Evolutionary conservation across 805 yeast species (phyloP), one percentile per base, ranked within the genome.

Genomic region (Pichia kluyveri): DNA sequence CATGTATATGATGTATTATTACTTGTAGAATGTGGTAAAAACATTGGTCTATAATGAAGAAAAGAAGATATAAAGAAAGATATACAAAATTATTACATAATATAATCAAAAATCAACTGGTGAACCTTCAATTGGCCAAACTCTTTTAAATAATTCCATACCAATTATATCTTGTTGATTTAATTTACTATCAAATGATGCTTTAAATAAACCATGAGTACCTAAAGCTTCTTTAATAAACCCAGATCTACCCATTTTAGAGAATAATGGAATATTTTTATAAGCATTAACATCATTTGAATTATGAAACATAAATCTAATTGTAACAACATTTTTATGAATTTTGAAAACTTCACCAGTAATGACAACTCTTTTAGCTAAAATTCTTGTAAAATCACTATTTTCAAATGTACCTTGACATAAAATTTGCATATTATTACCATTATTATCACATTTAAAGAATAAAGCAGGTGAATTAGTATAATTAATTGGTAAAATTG

Each of bases 171-270:
- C 99, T 68, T 90, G 97, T 0, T 96, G 84, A 45, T 85, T 80
- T 59, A 95, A 71, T 60, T 83, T 86, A 50, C 90, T 91, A 62
- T 93, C 97, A 59, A 93, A 93, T 9, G 86, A 84, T 26, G 97
- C 96, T 70, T 93, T 93, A 78, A 84, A 90, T 71, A 91, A 88
- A 54, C 99, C 99, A 64, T 93, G 99, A 2, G 99, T 93, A 69
- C 99, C 99, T 71, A 93, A 74, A 62, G 90, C 79, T 65, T 91
- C 97, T 67, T 87, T 91, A 63, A 95, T 91, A 66, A 85, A 85
- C 47, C 99, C 99, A 19, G 89, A 75, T 66, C 97, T 81, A 44
- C 99, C 99, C 58, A 82, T 76, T 65, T 86, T 88, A 40, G 98
- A 90, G 67, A 88, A 93, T 51, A 93, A 70, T 40, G 98, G 98